Base-by-base conservation (phyloP, 495 filamentous ascomycete species). In the Apiosordaria backusii region DNA sequence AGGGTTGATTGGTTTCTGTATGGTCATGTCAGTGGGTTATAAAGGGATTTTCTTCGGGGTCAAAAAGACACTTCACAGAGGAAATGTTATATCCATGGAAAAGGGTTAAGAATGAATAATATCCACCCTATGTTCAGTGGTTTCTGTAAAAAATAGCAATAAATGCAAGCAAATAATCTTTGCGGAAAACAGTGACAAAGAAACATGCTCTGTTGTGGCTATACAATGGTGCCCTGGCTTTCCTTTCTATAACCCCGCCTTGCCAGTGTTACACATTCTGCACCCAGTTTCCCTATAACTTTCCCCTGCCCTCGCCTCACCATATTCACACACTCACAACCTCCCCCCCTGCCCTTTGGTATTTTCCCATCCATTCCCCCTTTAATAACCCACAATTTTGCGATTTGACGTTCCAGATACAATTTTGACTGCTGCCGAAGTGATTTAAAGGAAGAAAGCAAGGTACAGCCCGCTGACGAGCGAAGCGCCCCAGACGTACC, bases 401-500 rank as follows among this genome's bases (percentile, higher is more conserved):
- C 10, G 23, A 52, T 60, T 63, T 40, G 53, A 7, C 21, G 7
- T 45, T 5, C 18, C 35, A 45, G 16, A 45, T 9, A 45, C 9
- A 45, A 18, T 2, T 45, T 45, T 45, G 35, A 9, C 35, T 15
- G 35, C 35, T 45, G 10, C 10, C 16, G 9, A 45, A 0, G 21
- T 1, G 4, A 15, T 60, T 71, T 67, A 82, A 61, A 81, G 62
- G 54, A 81, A 74, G 65, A 79, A 76, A 25, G 76, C 88, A 77
- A 95, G 81, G 58, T 72, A 81, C 61, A 88, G 63, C 57, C 90
- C 86, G 65, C 83, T 84, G 5, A 89, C 80, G 3, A 87, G 70
- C 67, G 86, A 91, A 67, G 88, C 74, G 10, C 86, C 92, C 70
- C 96, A 83, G 23, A 93, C 85, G 40, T 83, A 77, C 85, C 89